A percentile compares a stretch with the other conserved stretches of the same genome.
Conservation (phyloP, 495 filamentous ascomycete genomes). For the Trichoderma parareesei region DNA sequence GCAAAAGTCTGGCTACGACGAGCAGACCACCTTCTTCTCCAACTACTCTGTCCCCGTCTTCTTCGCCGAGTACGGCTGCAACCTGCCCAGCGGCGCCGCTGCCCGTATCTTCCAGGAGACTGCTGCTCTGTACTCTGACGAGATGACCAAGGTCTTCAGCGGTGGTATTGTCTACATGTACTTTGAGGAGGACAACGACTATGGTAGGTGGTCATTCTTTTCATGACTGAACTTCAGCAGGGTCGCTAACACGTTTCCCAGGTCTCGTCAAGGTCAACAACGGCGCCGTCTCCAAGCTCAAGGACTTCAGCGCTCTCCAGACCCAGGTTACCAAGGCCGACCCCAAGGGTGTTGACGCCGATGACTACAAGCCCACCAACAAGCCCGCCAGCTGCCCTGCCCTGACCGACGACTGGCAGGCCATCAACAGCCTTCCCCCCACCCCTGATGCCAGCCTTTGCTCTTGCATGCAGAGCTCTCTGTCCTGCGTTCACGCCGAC, state of each 20-base stretch:
- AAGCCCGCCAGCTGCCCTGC: constrained; percentile 66
- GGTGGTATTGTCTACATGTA: constrained; percentile 98
- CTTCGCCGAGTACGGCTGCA: constrained; percentile 98
- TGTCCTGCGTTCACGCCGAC: constrained; percentile 58
- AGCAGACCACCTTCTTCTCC: constrained; percentile 70
- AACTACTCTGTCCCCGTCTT: constrained; percentile 89
- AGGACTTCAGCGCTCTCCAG: constrained; percentile 69
- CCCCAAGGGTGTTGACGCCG: constrained; percentile 57
- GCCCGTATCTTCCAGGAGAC: constrained; percentile 83
- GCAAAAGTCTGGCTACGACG: constrained; percentile 63
- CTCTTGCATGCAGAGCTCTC: constrained; percentile 65
- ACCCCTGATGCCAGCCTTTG: constrained; percentile 68
- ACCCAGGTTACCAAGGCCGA: constrained; percentile 57
- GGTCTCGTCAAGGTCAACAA: constrained; percentile 59
- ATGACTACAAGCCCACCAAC: constrained; percentile 71
- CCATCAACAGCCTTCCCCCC: constrained; percentile 65
- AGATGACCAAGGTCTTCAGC: constrained; percentile 82
- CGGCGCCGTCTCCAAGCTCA: constrained; percentile 49
- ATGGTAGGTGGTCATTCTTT: constrained; percentile 44
- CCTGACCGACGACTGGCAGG: constrained; percentile 56
- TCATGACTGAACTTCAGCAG: background rate
- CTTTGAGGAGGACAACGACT: constrained; percentile 85
- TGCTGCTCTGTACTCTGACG: constrained; percentile 62
- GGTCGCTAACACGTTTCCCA: constrained; percentile 11
- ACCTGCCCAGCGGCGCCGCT: constrained; percentile 45